Evolutionary conservation across 2,329 filamentous ascomycete genomes (phyloP), one percentile per base, ranked within the genome.

Genomic region (Emergomyces orientalis): DNA sequence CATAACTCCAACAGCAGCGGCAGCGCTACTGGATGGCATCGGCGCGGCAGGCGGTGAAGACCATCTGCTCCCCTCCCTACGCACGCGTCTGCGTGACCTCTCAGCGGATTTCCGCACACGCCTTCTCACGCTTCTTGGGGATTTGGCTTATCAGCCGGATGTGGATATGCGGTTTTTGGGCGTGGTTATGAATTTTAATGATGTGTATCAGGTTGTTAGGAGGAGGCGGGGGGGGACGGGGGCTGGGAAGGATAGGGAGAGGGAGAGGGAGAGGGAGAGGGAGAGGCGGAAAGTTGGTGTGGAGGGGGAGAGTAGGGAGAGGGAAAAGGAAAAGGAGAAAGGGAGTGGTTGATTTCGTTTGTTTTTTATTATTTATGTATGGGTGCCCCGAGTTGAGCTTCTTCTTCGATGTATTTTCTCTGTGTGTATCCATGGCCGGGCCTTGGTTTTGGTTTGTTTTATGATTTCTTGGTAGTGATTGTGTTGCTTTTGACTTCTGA

Each of bases 151-250:
- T 76, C 93, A 97, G 76, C 88, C 91, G 0, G 94, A 99, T 74
- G 87, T 92, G 60, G 94, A 99, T 74, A 90, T 99, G 86, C 84
- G 93, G 62, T 97, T 97, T 80, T 78, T 99, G 67, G 94, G 91
- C 47, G 91, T 97, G 56, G 90, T 94, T 49, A 97, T 99, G 91
- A 99, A 97, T 77, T 99, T 97, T 77, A 99, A 99, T 76, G 93
- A 97, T 73, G 89, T 96, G 32, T 97, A 97, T 75, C 85, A 90
- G 75, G 89, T 90, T 17, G 84, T 87, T 70, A 84, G 87, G 73
- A 86, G 86, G 76, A 77, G 82, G 63, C 71, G 73, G 51, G 77
- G 82, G 62, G 70, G 73, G 45, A 70, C 72, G 51, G 67, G 67
- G 27, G 63, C 69, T 49, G 63, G 70, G 17, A 70, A 67, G 6